These are phyloP conservation scores for Lentinula sp. DNA, from an alignment of 768 basidiomycete genomes.

Conservation along the genomic window DNA sequence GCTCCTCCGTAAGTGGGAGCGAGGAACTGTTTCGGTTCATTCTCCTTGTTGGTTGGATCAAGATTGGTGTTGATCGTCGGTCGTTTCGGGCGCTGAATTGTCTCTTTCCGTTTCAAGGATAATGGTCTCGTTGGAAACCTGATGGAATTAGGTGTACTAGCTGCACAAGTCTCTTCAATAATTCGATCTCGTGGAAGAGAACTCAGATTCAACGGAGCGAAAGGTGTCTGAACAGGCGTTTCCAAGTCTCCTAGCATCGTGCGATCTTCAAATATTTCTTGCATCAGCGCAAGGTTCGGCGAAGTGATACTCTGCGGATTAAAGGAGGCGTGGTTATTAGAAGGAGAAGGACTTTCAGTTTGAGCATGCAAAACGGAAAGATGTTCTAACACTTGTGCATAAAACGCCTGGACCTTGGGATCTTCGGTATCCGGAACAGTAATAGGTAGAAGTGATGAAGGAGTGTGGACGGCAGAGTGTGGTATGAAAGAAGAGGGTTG, in stretches of 20 bases:
- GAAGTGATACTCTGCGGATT: neutral
- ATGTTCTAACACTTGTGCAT: constrained; percentile 79
- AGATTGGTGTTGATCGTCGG: constrained; percentile 15
- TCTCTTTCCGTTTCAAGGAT: neutral
- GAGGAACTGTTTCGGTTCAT: constrained; percentile 19
- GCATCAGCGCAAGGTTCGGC: constrained; percentile 9
- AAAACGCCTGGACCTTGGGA: constrained; percentile 75
- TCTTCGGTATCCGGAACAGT: constrained; percentile 69
- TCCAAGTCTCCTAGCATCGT: neutral
- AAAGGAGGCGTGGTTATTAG: neutral
- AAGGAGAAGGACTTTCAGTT: constrained; percentile 19
- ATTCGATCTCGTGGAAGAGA: neutral
- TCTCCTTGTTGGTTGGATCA: constrained; percentile 50
- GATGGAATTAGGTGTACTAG: neutral
- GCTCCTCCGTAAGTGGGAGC: constrained; percentile 9
- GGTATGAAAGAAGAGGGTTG: neutral
- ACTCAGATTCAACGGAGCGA: neutral
- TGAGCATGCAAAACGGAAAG: constrained; percentile 63
- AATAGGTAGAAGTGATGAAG: constrained; percentile 39
- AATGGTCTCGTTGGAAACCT: neutral
- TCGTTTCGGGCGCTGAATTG: constrained; percentile 13
- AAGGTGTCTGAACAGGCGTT: neutral
- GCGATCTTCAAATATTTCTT: constrained; percentile 3
- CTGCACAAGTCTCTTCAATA: constrained; percentile 21
- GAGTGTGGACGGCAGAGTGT: constrained; percentile 18